A percentile compares a stretch with the other conserved stretches of the same genome.
phyloP scores from a whole-genome alignment of 495 filamentous ascomycete species.

The Penicillium macrosclerotiorum region DNA sequence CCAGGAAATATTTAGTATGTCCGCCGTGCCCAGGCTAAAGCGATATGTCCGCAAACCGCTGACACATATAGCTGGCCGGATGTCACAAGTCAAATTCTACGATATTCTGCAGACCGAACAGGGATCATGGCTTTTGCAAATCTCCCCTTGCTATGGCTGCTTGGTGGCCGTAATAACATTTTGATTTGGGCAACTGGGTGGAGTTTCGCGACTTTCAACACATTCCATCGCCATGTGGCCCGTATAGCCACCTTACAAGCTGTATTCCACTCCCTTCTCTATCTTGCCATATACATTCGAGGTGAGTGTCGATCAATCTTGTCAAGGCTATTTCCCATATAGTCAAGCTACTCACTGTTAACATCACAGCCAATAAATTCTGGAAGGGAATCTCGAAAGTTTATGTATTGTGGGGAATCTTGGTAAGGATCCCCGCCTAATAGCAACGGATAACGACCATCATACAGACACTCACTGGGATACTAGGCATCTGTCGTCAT shows the following conservation, averaged over 20 bases:
- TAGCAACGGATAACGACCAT: not conserved
- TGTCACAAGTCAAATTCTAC: slow-evolving; percentile 29
- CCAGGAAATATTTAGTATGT: slow-evolving; percentile 41
- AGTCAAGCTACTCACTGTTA: slow-evolving; percentile 2
- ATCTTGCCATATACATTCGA: slow-evolving; percentile 30
- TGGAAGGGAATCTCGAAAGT: slow-evolving; percentile 31
- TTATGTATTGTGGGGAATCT: slow-evolving; percentile 39
- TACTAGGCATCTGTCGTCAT: slow-evolving; percentile 49
- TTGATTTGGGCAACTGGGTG: slow-evolving; percentile 55
- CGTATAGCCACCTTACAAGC: slow-evolving; percentile 53
- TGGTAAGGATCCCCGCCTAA: no score
- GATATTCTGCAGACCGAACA: slow-evolving; percentile 50
- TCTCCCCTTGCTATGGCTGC: slow-evolving; percentile 50
- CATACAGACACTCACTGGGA: not conserved
- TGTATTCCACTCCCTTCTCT: slow-evolving; percentile 41
- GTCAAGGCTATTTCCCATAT: no score
- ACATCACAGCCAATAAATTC: slow-evolving; percentile 24
- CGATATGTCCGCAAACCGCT: slow-evolving; percentile 7
- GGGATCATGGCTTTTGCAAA: slow-evolving; percentile 53
- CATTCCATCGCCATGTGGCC: slow-evolving; percentile 57
- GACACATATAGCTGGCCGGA: slow-evolving; percentile 36
- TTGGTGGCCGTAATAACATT: slow-evolving; percentile 55
- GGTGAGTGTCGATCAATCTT: slow-evolving; percentile 18
- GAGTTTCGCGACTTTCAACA: slow-evolving; percentile 52
- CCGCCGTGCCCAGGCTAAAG: not conserved